Percentiles rank a stretch among this genome's conserved stretches.
phyloP scores from a whole-genome alignment of 1,284 basidiomycete genomes.

The Rhodotorula glutinis region DNA sequence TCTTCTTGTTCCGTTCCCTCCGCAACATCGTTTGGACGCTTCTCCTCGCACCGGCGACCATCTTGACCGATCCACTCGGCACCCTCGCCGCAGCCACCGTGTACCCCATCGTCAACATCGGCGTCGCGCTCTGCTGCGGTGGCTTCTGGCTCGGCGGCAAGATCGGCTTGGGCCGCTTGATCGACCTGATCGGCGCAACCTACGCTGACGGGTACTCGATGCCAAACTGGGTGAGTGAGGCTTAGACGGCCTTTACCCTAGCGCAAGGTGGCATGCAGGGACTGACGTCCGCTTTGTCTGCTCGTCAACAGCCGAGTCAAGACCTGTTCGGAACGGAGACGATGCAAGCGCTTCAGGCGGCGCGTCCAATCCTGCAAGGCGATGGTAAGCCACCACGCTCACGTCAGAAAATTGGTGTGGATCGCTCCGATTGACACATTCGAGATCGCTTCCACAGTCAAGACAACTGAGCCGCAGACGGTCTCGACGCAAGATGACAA shows the following conservation, averaged over 20 bases:
- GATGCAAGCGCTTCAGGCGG: conserved; percentile 3
- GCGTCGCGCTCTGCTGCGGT: background rate
- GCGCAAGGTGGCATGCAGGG: background rate
- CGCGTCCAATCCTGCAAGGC: conserved; percentile 11
- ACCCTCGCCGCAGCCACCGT: conserved; percentile 3
- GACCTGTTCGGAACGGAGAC: conserved; percentile 10
- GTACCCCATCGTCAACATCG: conserved; percentile 7
- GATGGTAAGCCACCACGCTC: background rate
- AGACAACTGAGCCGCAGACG: conserved; percentile 14
- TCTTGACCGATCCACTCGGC: conserved; percentile 21
- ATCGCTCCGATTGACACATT: background rate
- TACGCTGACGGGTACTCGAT: conserved; percentile 13
- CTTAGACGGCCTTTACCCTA: too few relatives aligned
- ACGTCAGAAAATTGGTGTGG: background rate
- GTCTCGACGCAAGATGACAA: conserved; percentile 10
- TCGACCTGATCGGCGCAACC: conserved; percentile 7
- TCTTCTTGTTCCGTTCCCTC: conserved; percentile 3
- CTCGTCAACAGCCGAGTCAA: conserved; percentile 14
- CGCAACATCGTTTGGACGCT: conserved; percentile 7
- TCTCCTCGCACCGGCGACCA: conserved; percentile 20
- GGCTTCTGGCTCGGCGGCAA: conserved; percentile 11
- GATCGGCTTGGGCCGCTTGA: background rate
- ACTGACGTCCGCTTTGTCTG: background rate
- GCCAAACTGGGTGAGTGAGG: conserved; percentile 24
- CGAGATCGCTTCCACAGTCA: background rate